These are phyloP conservation scores for Acmispon strigosus DNA, from an alignment of 306 rosid species.

Conservation along the genomic window DNA sequence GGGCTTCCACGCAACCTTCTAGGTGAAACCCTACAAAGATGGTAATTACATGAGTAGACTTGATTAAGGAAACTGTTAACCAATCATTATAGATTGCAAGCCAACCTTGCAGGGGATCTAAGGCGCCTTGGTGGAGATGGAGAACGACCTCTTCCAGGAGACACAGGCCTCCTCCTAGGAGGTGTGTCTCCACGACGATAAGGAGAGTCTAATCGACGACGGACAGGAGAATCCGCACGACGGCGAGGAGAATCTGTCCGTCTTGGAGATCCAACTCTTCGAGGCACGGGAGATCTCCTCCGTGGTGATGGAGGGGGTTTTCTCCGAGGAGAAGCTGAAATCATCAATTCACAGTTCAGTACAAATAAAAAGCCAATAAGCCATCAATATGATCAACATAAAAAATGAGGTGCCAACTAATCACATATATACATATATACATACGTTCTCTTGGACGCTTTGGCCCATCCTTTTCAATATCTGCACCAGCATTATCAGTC, in stretches of 20 bases:
- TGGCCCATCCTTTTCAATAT: constrained; percentile 71
- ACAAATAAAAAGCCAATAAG: constrained; percentile 2
- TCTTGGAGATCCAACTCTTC: constrained; percentile 87
- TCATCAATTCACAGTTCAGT: constrained; percentile 15
- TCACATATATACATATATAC: not conserved
- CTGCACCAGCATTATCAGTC: constrained; percentile 58
- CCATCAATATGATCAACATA: not conserved
- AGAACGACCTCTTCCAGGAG: constrained; percentile 84
- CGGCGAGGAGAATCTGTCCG: constrained; percentile 78
- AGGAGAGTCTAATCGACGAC: constrained; percentile 75
- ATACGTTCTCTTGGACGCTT: constrained; percentile 83
- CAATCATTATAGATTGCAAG: not conserved
- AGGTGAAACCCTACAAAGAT: constrained; percentile 45
- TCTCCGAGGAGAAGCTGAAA: constrained; percentile 75
- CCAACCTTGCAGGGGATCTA: constrained; percentile 84
- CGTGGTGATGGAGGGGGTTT: constrained; percentile 73
- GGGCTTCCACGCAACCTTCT: constrained; percentile 94
- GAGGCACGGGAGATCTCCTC: constrained; percentile 79
- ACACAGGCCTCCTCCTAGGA: constrained; percentile 80
- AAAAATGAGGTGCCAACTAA: not conserved
- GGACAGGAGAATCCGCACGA: constrained; percentile 65
- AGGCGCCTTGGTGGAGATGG: constrained; percentile 73
- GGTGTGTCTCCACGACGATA: constrained; percentile 80
- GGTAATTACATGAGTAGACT: not conserved
- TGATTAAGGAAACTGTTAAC: not conserved